Evolutionary conservation across 805 yeast species (phyloP).

Genomic region (Zygotorulaspora florentina): DNA sequence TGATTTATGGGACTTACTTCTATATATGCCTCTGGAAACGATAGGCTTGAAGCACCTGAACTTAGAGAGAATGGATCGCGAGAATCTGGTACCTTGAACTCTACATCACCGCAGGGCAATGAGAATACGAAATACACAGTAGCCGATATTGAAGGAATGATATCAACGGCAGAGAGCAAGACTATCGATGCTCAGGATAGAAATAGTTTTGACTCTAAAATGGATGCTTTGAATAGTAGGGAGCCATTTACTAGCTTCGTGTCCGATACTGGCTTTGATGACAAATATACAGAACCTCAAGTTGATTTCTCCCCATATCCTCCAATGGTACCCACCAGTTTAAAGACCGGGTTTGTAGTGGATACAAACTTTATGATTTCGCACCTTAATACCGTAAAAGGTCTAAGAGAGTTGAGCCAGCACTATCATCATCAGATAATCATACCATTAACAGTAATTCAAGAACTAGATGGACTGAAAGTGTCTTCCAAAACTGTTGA

Average conservation of each 20-base stretch:
- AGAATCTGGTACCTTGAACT: no score
- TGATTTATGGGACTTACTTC: no score
- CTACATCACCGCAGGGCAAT: no score
- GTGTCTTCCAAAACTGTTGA: constrained; percentile 31
- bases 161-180: background rate
- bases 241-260: background rate
- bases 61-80: no score
- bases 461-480: constrained; percentile 83
- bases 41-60: no score
- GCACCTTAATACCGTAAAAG: constrained; percentile 57
- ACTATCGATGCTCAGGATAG: no score
- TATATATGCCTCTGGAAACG: no score
- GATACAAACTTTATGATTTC: constrained; percentile 83
- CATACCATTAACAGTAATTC: constrained; percentile 65
- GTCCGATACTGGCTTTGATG: no score
- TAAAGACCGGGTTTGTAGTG: constrained; percentile 48
- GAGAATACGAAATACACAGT: constrained; percentile 16
- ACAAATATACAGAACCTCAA: no score
- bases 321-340: constrained; percentile 8
- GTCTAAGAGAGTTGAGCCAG: constrained; percentile 40
- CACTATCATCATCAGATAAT: constrained; percentile 49
- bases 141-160: constrained; percentile 15
- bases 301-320: background rate
- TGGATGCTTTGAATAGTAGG: background rate
- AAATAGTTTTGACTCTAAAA: background rate